Base-by-base conservation (phyloP, 164 flowering plant species). In the Saururus chinensis region DNA sequence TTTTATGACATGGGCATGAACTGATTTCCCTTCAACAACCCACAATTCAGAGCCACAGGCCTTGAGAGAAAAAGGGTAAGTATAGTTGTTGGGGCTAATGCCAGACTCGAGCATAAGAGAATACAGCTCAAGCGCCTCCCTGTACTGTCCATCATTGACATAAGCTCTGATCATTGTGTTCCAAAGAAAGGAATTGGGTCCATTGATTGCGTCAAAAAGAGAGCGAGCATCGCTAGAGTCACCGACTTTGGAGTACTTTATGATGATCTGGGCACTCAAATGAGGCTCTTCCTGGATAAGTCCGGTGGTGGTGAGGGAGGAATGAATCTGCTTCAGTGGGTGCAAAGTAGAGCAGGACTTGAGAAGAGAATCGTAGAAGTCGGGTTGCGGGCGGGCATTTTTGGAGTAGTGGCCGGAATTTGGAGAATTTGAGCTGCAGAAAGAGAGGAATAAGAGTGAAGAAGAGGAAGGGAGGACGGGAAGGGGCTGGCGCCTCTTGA, bases 161-260 rank as follows among this genome's bases (percentile, higher is more conserved):
- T 80, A 77, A 21, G 71, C 77, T 57, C 79, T 70, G 59, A 77
- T 53, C 79, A 75, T 75, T 7, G 78, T 77, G 59, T 80, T 80
- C 73, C 81, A 80, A 49, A 80, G 76, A 59, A 77, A 80, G 51
- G 81, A 75, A 60, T 66, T 59, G 59, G 65, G 37, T 25, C 69
- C 59, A 8, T 17, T 42, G n/a, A 66, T 51, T 4, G 35, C 19
- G 62, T 71, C 59, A 63, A 77, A 80, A n/a, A 80, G 35, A 11
- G 67, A 77, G 0, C 76, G 52, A 30, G 77, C 70, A 22, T 52
- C 30, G 0, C 9, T 14, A 13, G 49, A 51, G 11, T 64, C 49
- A 10, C 70, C 68, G 19, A 68, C 53, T 20, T 60, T 59, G 8
- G 71, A 21, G 64, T 74, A 74, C n/a, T 64, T 64, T 53, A 59